Evolutionary conservation across 768 basidiomycete species (phyloP), one percentile per base, ranked within the genome.

Genomic region (Boletus rufocinnamomeus): DNA sequence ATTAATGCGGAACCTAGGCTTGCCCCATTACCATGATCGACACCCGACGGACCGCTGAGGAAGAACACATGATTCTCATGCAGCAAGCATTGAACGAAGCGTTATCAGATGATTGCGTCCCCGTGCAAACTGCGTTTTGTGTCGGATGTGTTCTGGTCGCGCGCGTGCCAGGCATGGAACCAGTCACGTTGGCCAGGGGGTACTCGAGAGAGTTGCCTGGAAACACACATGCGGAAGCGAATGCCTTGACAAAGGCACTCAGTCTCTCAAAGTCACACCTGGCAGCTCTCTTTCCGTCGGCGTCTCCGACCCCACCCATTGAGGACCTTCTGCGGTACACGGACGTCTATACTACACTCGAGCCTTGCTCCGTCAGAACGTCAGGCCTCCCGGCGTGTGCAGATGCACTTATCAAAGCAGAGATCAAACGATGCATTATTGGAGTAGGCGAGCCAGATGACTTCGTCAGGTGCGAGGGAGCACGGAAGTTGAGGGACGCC

Each of bases 161-260:
- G 21, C 77, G 75, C 45, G 73, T 74, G 56, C 81, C 85, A 19
- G 62, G 69, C 46, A 65, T 68, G 43, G 41, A 68, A 16, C 78
- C 85, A 4, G 74, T 85, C 54, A 74, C 90, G 46, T 73, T 98
- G 37, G 77, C 92, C 14, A 86, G 86, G 2, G 94, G 94, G 19
- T 94, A 87, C 75, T 98, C 95, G 27, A 82, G 97, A 67, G 95
- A 98, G 69, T 80, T 98, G 0, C 79, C 84, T 5, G 96, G 95
- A 53, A 98, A 98, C 69, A 98, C 96, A 4, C 96, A 99, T 72
- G 96, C 95, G 13, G 96, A 99, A 76, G 93, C 94, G 25, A 96
- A 96, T 70, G 95, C 95, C 2, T 76, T 99, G 53, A 69, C 82
- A 43, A 97, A 98, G 67, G 83, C 86, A 6, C 72, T 70, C 17